Conservation (phyloP, 805 yeast genomes). For the Ogataea henricii region DNA sequence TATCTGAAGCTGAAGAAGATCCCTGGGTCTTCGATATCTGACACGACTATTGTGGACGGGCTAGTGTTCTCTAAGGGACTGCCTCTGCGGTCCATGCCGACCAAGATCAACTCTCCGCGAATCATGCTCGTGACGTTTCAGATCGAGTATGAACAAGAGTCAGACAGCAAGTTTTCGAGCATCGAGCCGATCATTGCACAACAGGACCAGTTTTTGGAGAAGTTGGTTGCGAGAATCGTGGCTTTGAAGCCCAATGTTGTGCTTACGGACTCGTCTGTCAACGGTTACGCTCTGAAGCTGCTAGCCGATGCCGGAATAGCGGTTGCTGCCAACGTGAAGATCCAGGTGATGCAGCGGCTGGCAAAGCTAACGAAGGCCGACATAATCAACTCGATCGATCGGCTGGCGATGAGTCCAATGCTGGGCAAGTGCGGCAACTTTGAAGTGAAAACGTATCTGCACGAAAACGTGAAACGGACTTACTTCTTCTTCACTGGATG, state of each 20-base stretch:
- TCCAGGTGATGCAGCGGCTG: constrained; percentile 75
- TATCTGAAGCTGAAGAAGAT: constrained; percentile 85
- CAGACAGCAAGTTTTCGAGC: constrained; percentile 56
- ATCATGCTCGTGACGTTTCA: constrained; percentile 87
- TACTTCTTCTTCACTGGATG: constrained; percentile 82
- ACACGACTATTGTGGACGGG: constrained; percentile 71
- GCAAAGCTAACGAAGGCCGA: constrained; percentile 82
- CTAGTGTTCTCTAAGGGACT: constrained; percentile 80
- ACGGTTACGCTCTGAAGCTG: constrained; percentile 77
- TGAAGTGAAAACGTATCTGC: constrained; percentile 67
- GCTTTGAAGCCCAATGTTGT: constrained; percentile 79
- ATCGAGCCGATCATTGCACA: constrained; percentile 83
- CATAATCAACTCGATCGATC: constrained; percentile 82
- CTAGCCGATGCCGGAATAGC: constrained; percentile 76
- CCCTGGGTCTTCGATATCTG: constrained; percentile 67
- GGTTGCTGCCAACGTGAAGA: constrained; percentile 79
- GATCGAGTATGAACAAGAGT: constrained; percentile 72
- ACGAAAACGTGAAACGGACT: constrained; percentile 59
- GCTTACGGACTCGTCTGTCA: constrained; percentile 74
- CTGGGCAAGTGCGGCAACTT: constrained; percentile 77
- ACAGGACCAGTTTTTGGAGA: constrained; percentile 80
- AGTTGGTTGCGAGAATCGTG: constrained; percentile 74
- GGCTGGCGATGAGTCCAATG: constrained; percentile 66
- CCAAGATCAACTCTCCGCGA: constrained; percentile 62
- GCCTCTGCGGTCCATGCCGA: constrained; percentile 79